Base-by-base conservation (phyloP, 805 yeast species). In the Jamesozyma rosinii region DNA sequence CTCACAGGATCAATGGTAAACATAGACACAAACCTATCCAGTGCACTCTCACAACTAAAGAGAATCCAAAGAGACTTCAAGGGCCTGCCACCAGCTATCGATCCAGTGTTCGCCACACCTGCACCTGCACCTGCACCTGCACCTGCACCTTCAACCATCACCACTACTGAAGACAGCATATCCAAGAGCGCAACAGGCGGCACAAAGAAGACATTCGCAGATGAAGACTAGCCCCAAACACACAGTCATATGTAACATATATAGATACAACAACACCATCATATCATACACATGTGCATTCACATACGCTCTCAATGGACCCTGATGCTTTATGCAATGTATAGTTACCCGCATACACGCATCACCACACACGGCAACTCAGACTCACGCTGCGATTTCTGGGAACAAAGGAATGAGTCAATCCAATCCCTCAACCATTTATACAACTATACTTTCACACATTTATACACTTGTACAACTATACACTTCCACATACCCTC, bases 11-110 rank as follows among this genome's bases (percentile, higher is more conserved):
- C 45, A 1, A 57, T 17, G 53, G 58, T 32, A 1, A 43, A 27
- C 30, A 52, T 54, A 37, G 56, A 57, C 38, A 52, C 55, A 19
- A 61, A 62, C 32, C 54, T 64, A 40, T 36, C 60, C 41, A 43
- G 59, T 19, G 59, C 68, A 4, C 21, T 69, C 10, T 57, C 83
- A 45, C 95, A 84, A 66, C 68, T 85, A 53, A 74, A 70, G 53
- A 72, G 95, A 58, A 68, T 83, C 34, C 90, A 81, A 57, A 74
- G 95, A 64, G 86, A 82, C 49, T 74, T 84, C 50, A 70, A 87
- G 51, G 95, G 95, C 1, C 70, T 85, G 45, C 90, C 94, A 9
- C 94, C 95, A 8, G 50, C 58, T 19, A n/a, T n/a, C n/a, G n/a
- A n/a, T n/a, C 48, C 53, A 10, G 30, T 49, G 41, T 24, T 31